These are phyloP conservation scores for Zygoascus flipseniorum DNA, from an alignment of 805 yeast species.

Conservation along the genomic window DNA sequence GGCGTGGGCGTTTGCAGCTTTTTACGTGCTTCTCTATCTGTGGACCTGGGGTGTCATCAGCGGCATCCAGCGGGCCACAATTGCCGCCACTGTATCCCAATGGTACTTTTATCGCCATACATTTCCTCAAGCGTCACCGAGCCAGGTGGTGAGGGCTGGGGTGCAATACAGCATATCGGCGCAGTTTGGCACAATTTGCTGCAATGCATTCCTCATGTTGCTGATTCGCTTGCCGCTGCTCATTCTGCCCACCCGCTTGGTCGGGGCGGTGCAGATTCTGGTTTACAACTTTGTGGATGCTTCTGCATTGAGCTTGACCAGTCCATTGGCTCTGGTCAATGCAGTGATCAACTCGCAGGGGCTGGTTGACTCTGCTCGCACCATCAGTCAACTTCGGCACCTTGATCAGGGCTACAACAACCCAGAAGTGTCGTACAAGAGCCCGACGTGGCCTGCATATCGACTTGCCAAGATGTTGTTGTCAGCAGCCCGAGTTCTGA, in stretches of 20 bases:
- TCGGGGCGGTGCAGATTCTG: conserved; percentile 18
- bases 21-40: conserved; percentile 29
- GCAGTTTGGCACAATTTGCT: conserved; percentile 31
- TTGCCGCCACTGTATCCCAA: conserved; percentile 29
- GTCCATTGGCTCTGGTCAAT: conserved; percentile 31
- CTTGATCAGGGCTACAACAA: neutral
- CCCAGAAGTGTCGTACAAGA: neutral
- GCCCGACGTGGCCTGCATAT: conserved; percentile 27
- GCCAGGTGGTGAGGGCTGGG: conserved; percentile 17
- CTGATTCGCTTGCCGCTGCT: conserved; percentile 29
- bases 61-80: conserved; percentile 30
- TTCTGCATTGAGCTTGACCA: conserved; percentile 23
- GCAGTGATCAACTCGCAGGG: conserved; percentile 29
- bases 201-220: conserved; percentile 26
- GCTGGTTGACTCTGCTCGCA: conserved; percentile 27
- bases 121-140: conserved; percentile 15
- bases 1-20: conserved; percentile 26
- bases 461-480: conserved; percentile 31
- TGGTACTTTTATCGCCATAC: conserved; percentile 31
- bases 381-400: conserved; percentile 14
- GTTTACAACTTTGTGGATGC: conserved; percentile 22
- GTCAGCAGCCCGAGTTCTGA: conserved; percentile 29
- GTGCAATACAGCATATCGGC: conserved; percentile 22
- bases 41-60: conserved; percentile 37
- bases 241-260: conserved; percentile 27